A percentile compares a stretch with the other conserved stretches of the same genome.
These are phyloP conservation scores for Chalciporus piperatus DNA, from an alignment of 768 basidiomycete species.

Conservation along the genomic window DNA sequence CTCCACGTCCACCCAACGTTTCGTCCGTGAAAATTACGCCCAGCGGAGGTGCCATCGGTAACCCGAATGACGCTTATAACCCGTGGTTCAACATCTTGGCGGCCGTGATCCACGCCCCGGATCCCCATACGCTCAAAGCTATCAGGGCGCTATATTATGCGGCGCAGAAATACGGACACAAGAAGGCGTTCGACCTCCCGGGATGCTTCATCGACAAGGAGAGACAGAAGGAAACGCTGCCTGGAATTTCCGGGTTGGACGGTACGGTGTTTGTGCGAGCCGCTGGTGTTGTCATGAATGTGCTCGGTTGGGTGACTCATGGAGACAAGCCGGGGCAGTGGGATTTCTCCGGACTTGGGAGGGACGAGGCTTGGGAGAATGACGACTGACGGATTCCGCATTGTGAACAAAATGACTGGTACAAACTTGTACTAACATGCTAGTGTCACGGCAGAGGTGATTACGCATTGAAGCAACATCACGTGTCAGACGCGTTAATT, in stretches of 20 bases:
- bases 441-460: not conserved
- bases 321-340: constrained; percentile 49
- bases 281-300: constrained; percentile 55
- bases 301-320: constrained; percentile 52
- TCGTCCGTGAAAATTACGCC: not conserved
- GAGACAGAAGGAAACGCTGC: constrained; percentile 41
- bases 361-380: constrained; percentile 57
- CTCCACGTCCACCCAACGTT: constrained; percentile 38
- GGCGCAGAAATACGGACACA: constrained; percentile 46
- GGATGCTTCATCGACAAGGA: constrained; percentile 42
- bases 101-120: constrained; percentile 47
- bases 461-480: not conserved
- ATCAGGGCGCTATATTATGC: constrained; percentile 48
- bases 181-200: constrained; percentile 36
- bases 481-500: constrained; percentile 1
- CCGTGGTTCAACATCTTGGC: constrained; percentile 52
- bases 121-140: constrained; percentile 51
- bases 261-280: constrained; percentile 57
- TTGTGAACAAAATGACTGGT: not conserved
- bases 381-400: constrained; percentile 21
- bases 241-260: constrained; percentile 44
- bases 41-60: constrained; percentile 31
- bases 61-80: constrained; percentile 40
- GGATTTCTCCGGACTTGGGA: constrained; percentile 58
- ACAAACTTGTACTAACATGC: no score